These are phyloP conservation scores for Oxytropis ochrocephala DNA, from an alignment of 306 rosid species.

Conservation along the genomic window DNA sequence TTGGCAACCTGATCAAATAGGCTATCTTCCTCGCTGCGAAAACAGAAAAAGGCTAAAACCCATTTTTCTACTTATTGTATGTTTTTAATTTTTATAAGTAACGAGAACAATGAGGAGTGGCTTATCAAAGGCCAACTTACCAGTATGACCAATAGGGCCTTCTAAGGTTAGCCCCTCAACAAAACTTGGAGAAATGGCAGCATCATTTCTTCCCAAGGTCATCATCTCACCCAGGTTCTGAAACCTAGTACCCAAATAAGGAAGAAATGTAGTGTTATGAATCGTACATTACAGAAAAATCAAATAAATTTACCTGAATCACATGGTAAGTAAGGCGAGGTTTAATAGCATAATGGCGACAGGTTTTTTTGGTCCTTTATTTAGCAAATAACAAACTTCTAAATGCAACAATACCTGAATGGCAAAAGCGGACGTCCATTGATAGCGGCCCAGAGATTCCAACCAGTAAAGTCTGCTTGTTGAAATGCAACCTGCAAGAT, in stretches of 20 bases:
- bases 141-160: constrained; percentile 84
- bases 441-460: constrained; percentile 99
- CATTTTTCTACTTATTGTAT: not conserved
- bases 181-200: constrained; percentile 87
- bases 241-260: constrained; percentile 44
- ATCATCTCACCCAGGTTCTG: constrained; percentile 99
- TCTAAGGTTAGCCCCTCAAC: constrained; percentile 85
- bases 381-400: not conserved
- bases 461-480: constrained; percentile 95
- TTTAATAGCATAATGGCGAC: not conserved
- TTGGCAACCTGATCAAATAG: constrained; percentile 85
- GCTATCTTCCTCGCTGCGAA: constrained; percentile 92
- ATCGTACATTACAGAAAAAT: not conserved
- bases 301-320: not conserved
- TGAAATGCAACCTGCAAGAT: constrained; percentile 80
- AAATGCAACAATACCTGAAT: constrained; percentile 52
- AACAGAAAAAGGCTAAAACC: not conserved
- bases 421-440: constrained; percentile 93
- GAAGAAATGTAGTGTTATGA: not conserved
- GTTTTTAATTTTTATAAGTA: not conserved
- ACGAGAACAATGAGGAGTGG: not conserved
- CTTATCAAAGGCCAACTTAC: constrained; percentile 31
- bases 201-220: constrained; percentile 84
- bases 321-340: not conserved
- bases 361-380: not conserved